A percentile compares a stretch with the other conserved stretches of the same genome.
Conservation (phyloP, 2,329 filamentous ascomycete genomes). For the Exophiala sideris region DNA sequence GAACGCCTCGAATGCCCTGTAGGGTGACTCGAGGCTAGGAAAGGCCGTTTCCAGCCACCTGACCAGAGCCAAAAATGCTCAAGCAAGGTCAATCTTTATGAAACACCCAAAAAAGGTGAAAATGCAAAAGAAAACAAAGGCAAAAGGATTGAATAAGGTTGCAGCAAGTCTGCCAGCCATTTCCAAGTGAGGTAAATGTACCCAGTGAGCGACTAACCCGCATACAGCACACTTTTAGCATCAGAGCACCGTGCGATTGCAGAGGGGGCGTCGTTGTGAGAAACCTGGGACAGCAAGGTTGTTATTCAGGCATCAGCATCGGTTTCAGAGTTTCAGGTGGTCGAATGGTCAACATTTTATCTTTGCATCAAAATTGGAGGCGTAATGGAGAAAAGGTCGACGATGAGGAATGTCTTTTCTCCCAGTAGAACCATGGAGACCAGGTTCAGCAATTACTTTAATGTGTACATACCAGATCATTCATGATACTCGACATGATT, state of each 20-base stretch:
- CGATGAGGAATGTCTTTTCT: not conserved
- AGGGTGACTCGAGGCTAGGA: too few species aligned
- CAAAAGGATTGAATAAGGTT: slow-evolving; percentile 14
- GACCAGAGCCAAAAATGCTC: not conserved
- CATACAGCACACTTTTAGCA: slow-evolving; percentile 19
- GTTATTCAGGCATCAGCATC: not conserved
- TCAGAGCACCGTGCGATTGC: slow-evolving; percentile 24
- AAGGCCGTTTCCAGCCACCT: not conserved
- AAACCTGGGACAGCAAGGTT: slow-evolving; percentile 1
- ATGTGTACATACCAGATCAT: not conserved
- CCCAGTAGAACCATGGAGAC: not conserved
- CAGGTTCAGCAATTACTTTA: not conserved
- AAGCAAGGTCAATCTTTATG: slow-evolving; percentile 5
- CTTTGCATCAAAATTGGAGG: too few species aligned
- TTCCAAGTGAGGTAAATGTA: slow-evolving; percentile 16
- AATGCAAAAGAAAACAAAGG: slow-evolving; percentile 16
- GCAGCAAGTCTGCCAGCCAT: slow-evolving; percentile 9
- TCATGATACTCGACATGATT: not conserved
- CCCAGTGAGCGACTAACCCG: slow-evolving; percentile 19
- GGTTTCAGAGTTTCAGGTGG: not conserved
- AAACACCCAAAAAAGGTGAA: slow-evolving; percentile 25
- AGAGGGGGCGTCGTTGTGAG: slow-evolving; percentile 6
- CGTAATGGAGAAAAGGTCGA: too few species aligned
- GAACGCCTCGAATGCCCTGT: not conserved
- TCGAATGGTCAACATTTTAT: too few species aligned